A percentile compares a stretch with the other conserved stretches of the same genome.
These are phyloP conservation scores for Lavandula angustifolia DNA, from an alignment of 257 asterid genomes.

Conservation along the genomic window DNA sequence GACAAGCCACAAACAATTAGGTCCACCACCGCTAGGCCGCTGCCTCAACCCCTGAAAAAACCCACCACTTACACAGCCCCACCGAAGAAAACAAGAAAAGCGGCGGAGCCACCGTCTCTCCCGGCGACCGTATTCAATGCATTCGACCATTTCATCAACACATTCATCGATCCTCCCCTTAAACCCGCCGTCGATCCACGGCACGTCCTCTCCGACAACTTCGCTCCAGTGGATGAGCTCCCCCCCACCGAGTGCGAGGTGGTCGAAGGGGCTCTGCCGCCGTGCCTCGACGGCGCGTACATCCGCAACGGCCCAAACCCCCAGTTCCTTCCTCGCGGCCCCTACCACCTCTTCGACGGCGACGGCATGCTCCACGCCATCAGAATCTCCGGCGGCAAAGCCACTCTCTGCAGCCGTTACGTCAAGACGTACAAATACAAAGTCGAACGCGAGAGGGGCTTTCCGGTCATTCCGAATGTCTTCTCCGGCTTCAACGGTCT, in stretches of 20 bases:
- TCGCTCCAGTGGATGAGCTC: slow-evolving; percentile 66
- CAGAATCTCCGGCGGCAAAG: slow-evolving; percentile 51
- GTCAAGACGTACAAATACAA: slow-evolving; percentile 63
- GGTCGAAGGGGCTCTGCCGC: slow-evolving; percentile 61
- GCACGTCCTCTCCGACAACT: slow-evolving; percentile 54
- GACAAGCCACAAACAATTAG: slow-evolving; percentile 40
- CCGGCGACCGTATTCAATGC: slow-evolving; percentile 39
- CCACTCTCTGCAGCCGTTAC: slow-evolving; percentile 70
- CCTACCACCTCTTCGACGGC: slow-evolving; percentile 79
- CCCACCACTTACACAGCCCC: not conserved
- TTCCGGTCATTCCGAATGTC: slow-evolving; percentile 53
- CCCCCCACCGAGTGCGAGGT: slow-evolving; percentile 64
- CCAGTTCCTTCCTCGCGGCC: slow-evolving; percentile 72
- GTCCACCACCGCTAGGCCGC: slow-evolving; percentile 22
- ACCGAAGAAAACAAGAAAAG: slow-evolving; percentile 13
- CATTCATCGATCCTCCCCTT: slow-evolving; percentile 58
- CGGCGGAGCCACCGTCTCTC: slow-evolving; percentile 34
- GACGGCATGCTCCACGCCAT: slow-evolving; percentile 87
- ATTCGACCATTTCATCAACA: slow-evolving; percentile 47
- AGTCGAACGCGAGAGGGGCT: slow-evolving; percentile 46
- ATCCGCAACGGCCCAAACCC: slow-evolving; percentile 89
- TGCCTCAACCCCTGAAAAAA: slow-evolving; percentile 31
- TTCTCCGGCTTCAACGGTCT: slow-evolving; percentile 70
- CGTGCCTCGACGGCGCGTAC: slow-evolving; percentile 68
- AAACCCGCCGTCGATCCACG: slow-evolving; percentile 55